Base-by-base conservation (phyloP, 1,284 basidiomycete genomes). In the Pascua sp. region DNA sequence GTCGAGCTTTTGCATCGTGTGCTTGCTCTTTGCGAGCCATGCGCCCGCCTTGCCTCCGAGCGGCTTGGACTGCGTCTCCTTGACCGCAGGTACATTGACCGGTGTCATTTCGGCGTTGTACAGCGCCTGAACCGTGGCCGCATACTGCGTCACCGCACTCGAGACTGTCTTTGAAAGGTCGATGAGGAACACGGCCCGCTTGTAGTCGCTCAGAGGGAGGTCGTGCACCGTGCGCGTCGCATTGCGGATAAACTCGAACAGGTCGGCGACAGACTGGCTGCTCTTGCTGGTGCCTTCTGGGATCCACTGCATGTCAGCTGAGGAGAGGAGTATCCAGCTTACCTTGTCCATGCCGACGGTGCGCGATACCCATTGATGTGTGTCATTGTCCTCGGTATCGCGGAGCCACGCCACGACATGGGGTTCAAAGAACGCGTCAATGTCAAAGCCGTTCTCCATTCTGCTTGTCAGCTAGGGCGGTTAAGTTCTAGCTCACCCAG, bases 341-440 rank as follows among this genome's bases (percentile, higher is more conserved):
- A 47, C 13, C 42, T 38, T 65, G 51, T 78, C 77, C 73, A 75
- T 73, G 5, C 67, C 70, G 8, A 78, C 70, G 2, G 73, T 69
- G 42, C 77, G 57, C 11, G 69, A 70, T 16, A 78, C 75, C 75
- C 75, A 77, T 53, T 75, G 70, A 47, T 73, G 65, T 12, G 70
- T 69, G 32, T 74, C 69, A n/a, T 67, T 71, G 12, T 56, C 64
- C 51, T 76, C 73, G 13, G 72, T 76, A 44, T 74, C 68, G 36
- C 65, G 66, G 47, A 78, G 57, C 77, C 77, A 78, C 24, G 71
- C 69, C 11, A 60, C n/a, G 11, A 78, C 72, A 48, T 77, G 71
- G 18, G 77, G 77, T 57, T 77, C 75, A 53, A 78, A 78, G 65
- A 76, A 77, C 4, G 66, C 52, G 51, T 78, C 73, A 5, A 76